These are phyloP conservation scores for Beauveria bassiana DNA, from an alignment of 2,329 filamentous ascomycete genomes.

Conservation along the genomic window DNA sequence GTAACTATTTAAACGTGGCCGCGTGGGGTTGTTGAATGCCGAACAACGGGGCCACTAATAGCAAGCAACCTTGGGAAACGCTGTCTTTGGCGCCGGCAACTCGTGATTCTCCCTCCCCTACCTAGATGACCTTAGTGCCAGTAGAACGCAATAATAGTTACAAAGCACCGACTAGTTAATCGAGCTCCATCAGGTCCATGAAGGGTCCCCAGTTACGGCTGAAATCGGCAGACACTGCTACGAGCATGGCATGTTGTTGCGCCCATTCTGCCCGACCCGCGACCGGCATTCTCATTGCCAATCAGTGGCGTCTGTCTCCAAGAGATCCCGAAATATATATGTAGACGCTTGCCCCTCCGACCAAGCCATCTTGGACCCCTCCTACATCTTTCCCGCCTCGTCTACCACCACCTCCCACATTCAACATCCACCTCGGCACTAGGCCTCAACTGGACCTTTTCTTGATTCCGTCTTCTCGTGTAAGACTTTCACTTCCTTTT, in stretches of 20 bases:
- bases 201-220: constrained; percentile 5
- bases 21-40: constrained; percentile 9
- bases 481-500: background rate
- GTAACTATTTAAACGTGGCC: constrained; percentile 1
- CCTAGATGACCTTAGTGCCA: background rate
- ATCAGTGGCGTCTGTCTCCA: background rate
- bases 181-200: constrained; percentile 5
- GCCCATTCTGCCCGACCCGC: background rate
- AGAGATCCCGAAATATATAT: constrained; percentile 8
- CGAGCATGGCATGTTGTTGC: constrained; percentile 1
- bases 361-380: background rate
- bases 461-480: background rate
- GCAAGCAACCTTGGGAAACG: background rate
- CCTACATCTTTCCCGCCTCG: background rate
- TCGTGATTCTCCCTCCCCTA: background rate
- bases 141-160: background rate
- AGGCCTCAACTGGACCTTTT: background rate
- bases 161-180: background rate
- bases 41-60: constrained; percentile 3
- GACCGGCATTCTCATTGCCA: constrained; percentile 1
- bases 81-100: background rate
- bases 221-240: constrained; percentile 10
- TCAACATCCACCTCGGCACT: background rate
- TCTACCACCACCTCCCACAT: background rate
- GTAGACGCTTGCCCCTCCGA: constrained; percentile 9